Base-by-base conservation (phyloP, 2,329 filamentous ascomycete species). In the Thelonectria rubi region DNA sequence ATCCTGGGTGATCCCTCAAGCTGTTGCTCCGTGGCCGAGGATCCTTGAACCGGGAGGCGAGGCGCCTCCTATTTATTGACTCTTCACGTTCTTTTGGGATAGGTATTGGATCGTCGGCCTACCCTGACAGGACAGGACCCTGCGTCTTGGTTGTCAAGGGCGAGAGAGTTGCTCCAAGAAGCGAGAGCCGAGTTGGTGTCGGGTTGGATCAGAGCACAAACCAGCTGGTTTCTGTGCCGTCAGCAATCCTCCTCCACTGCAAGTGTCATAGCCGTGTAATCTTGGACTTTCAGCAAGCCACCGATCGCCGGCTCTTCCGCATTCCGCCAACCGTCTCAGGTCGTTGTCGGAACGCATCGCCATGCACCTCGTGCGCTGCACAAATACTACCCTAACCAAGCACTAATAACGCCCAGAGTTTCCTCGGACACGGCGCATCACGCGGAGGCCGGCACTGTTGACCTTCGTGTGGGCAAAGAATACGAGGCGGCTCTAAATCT, bases 61-160 rank as follows among this genome's bases (percentile, higher is more conserved):
- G 45, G 37, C 45, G 32, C 37, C 56, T 58, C 48, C 55, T 58
- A 52, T 58, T 58, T 47, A 26, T 24, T 53, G 47, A 53, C 30
- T 40, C 32, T 30, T 34, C 26, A 18, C 17, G 8, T 30, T 30
- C 26, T 30, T 8, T 30, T 24, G 21, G 26, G 26, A 30, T 6
- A 17, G 10, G 11, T n/a, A 39, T 39, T 39, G 37, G 4, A 39
- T n/a, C n/a, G n/a, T n/a, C n/a, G n/a, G n/a, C n/a, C n/a, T n/a
- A n/a, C n/a, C n/a, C n/a, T n/a, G n/a, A n/a, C n/a, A n/a, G n/a
- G n/a, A n/a, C n/a, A n/a, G n/a, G 11, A 14, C 37, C 37, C 11
- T 14, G 37, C 37, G 10, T 12, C 11, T 39, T 39, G 5, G 37
- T n/a, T 39, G 37, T 39, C 37, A 39, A n/a, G 37, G 37, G 15